Percentiles rank a stretch among this genome's conserved stretches.
Conservation (phyloP, 768 basidiomycete genomes). For the Amanita rimosa region DNA sequence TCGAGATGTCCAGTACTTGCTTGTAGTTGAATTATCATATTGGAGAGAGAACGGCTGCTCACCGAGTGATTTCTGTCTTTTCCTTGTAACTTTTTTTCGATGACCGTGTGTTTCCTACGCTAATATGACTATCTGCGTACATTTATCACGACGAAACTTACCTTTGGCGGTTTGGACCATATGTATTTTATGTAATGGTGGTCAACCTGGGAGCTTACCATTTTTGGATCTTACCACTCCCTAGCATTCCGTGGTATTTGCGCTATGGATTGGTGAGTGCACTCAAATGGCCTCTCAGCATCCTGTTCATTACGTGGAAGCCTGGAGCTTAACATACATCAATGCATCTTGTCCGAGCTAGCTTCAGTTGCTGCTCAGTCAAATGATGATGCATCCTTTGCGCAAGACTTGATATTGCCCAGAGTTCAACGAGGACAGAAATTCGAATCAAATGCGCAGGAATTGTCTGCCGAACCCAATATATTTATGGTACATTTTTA, state of each 20-base stretch:
- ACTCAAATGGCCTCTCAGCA: not conserved
- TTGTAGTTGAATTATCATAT: not conserved
- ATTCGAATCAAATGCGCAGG: slow-evolving; percentile 12
- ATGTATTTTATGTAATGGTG: not conserved
- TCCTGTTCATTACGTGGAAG: slow-evolving; percentile 22
- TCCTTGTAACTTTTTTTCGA: not conserved
- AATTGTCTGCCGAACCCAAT: slow-evolving; percentile 9
- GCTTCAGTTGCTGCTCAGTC: slow-evolving; percentile 42
- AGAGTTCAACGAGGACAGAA: slow-evolving; percentile 28
- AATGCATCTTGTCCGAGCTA: slow-evolving; percentile 65
- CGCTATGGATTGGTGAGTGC: slow-evolving; percentile 38
- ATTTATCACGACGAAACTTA: not conserved
- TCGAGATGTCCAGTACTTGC: not conserved
- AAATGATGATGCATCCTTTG: slow-evolving; percentile 33
- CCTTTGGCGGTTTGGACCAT: not conserved
- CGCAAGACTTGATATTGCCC: slow-evolving; percentile 48
- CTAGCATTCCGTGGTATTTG: not conserved
- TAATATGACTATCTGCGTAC: not conserved
- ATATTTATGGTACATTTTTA: slow-evolving; percentile 3
- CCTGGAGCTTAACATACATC: slow-evolving; percentile 70
- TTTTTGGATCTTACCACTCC: too few relatives aligned
- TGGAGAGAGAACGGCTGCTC: not conserved
- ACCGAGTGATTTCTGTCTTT: slow-evolving; percentile 1
- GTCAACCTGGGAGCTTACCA: not conserved
- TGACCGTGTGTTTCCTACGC: not conserved